These are phyloP conservation scores for Cyberlindnera lachancei DNA, from an alignment of 805 yeast genomes.

Conservation along the genomic window DNA sequence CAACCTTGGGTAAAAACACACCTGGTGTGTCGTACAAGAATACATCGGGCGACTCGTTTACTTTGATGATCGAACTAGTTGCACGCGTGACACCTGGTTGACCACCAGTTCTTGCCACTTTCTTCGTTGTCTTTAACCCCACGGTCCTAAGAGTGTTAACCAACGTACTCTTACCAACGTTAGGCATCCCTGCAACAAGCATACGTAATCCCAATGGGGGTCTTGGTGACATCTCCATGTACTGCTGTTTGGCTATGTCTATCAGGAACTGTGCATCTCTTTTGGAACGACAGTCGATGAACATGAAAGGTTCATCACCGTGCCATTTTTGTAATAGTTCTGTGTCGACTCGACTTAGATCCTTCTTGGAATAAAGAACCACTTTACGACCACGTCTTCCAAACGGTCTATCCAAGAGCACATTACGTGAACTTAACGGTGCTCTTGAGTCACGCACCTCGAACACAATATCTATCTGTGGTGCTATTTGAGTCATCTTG, in stretches of 20 bases:
- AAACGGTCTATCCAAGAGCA: conserved; percentile 62
- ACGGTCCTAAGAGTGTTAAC: conserved; percentile 60
- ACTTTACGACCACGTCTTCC: conserved; percentile 44
- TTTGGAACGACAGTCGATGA: conserved; percentile 50
- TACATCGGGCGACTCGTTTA: conserved; percentile 54
- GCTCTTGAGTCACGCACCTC: conserved; percentile 89
- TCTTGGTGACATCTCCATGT: conserved; percentile 44
- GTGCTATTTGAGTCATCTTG: conserved; percentile 57
- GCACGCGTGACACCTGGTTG: conserved; percentile 85
- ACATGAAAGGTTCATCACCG: conserved; percentile 37
- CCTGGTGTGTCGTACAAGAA: conserved; percentile 90
- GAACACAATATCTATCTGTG: conserved; percentile 72
- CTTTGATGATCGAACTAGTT: conserved; percentile 67
- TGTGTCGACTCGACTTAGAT: conserved; percentile 42
- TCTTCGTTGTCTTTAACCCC: conserved; percentile 30
- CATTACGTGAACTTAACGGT: conserved; percentile 77
- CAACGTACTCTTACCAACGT: conserved; percentile 91
- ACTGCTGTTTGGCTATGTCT: conserved; percentile 38
- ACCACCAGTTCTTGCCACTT: conserved; percentile 80
- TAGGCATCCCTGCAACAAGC: conserved; percentile 90
- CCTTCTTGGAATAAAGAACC: conserved; percentile 75
- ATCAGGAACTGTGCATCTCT: conserved; percentile 45
- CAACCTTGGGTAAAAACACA: conserved; percentile 71
- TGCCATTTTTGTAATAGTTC: conserved; percentile 42
- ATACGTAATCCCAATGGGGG: conserved; percentile 80